phyloP scores from a whole-genome alignment of 2,329 filamentous ascomycete species.

The Sphaerulina vaccinii region DNA sequence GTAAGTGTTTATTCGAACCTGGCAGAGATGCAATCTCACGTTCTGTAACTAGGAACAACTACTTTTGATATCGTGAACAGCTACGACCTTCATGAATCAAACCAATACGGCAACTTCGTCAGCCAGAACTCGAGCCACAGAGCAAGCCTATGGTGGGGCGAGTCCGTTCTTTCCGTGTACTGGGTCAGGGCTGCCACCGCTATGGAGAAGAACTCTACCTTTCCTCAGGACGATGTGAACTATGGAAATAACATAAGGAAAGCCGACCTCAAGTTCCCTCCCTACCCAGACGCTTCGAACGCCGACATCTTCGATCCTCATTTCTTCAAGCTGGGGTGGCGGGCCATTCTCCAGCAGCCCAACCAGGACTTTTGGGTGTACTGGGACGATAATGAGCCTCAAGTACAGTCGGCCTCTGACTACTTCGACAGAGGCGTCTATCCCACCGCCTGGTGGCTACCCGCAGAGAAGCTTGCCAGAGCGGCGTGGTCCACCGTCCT shows the following conservation, averaged over 20 bases:
- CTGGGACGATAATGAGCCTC: conserved; percentile 1
- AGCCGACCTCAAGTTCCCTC: conserved; percentile 11
- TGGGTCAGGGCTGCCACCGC: conserved; percentile 9
- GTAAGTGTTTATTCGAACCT: background rate
- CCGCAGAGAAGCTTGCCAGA: conserved; percentile 20
- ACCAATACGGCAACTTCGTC: background rate
- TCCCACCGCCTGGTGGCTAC: conserved; percentile 18
- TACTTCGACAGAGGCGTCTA: conserved; percentile 4
- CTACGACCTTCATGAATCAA: background rate
- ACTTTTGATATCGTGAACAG: background rate
- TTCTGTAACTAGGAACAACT: background rate
- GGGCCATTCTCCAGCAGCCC: background rate
- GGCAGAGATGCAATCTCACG: background rate
- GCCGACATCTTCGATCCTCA: background rate
- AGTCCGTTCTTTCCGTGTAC: conserved; percentile 21
- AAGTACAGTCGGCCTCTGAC: conserved; percentile 2
- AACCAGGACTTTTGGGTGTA: background rate
- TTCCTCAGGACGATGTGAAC: background rate
- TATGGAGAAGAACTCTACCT: background rate
- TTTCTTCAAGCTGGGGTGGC: conserved; percentile 14
- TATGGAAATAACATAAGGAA: background rate
- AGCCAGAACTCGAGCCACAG: conserved; percentile 1
- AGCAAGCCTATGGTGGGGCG: conserved; percentile 22
- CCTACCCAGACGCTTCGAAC: conserved; percentile 8
- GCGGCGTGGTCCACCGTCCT: conserved; percentile 20